A percentile compares a stretch with the other conserved stretches of the same genome.
phyloP scores from a whole-genome alignment of 495 filamentous ascomycete species.

The Gamarada debralockiae region DNA sequence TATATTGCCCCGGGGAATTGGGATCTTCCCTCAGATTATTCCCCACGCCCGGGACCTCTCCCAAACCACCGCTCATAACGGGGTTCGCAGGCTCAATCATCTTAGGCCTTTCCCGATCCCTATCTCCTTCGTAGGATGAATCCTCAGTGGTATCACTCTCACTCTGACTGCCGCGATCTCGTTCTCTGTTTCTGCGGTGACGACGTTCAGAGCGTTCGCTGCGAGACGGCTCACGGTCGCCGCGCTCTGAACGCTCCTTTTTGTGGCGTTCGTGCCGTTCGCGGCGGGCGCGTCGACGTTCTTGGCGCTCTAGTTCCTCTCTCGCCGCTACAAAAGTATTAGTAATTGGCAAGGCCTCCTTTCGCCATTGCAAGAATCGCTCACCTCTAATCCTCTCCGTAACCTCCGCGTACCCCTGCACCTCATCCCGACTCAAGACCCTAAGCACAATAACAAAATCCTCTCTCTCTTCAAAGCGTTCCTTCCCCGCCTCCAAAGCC shows the following conservation, averaged over 20 bases:
- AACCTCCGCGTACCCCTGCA: conserved; percentile 70
- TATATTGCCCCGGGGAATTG: background rate
- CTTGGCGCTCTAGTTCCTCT: conserved; percentile 19
- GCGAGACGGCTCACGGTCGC: background rate
- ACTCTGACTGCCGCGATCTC: background rate
- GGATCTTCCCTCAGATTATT: background rate
- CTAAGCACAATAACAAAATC: conserved; percentile 84
- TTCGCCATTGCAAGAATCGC: background rate
- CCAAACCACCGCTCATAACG: conserved; percentile 23
- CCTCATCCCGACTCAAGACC: conserved; percentile 76
- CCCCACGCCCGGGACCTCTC: background rate
- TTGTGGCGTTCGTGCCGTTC: conserved; percentile 25
- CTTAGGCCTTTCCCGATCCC: conserved; percentile 5
- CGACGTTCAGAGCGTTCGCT: conserved; percentile 4
- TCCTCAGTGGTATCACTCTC: background rate
- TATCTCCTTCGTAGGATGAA: background rate
- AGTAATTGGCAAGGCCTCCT: background rate
- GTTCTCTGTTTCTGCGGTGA: background rate
- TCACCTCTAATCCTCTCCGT: conserved; percentile 76
- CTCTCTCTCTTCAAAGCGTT: conserved; percentile 75
- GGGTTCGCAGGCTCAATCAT: conserved; percentile 19
- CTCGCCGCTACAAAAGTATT: conserved; percentile 15
- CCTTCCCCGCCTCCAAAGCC: conserved; percentile 69
- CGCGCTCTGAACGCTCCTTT: conserved; percentile 14
- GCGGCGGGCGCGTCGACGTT: conserved; percentile 20